phyloP scores from a whole-genome alignment of 2,329 filamentous ascomycete species.

The Didymosphaeria variabile region DNA sequence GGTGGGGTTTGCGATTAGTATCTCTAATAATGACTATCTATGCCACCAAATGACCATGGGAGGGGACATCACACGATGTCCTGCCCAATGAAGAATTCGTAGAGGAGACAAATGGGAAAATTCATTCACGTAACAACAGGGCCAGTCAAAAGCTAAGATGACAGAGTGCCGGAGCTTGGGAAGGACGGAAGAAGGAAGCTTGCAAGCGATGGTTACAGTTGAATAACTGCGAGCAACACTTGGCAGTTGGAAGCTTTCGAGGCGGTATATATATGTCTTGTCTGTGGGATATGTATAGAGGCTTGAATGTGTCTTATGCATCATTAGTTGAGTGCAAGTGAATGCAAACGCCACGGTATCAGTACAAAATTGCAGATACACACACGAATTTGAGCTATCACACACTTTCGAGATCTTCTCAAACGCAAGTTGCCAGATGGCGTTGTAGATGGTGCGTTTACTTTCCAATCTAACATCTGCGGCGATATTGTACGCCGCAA shows the following conservation, averaged over 20 bases:
- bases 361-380: no score
- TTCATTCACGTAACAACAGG: neutral
- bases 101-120: conserved; percentile 9
- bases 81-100: conserved; percentile 5
- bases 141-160: neutral
- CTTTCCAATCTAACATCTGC: neutral
- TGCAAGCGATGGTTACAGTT: neutral
- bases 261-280: no score
- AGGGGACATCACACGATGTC: neutral
- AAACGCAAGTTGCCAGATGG: no score
- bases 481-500: neutral
- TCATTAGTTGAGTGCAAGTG: no score
- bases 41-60: conserved; percentile 4
- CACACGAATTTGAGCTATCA: no score
- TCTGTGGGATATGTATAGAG: no score
- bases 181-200: neutral
- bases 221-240: neutral
- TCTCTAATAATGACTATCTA: conserved; percentile 15
- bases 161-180: neutral
- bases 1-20: conserved; percentile 17
- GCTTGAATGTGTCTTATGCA: no score
- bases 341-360: no score
- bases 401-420: no score
- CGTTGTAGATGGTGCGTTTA: neutral
- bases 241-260: no score